Percentiles rank a stretch among this genome's conserved stretches.
Evolutionary conservation across 371 early-diverging fungal species (phyloP).

Genomic region (Mucor piriformis): DNA sequence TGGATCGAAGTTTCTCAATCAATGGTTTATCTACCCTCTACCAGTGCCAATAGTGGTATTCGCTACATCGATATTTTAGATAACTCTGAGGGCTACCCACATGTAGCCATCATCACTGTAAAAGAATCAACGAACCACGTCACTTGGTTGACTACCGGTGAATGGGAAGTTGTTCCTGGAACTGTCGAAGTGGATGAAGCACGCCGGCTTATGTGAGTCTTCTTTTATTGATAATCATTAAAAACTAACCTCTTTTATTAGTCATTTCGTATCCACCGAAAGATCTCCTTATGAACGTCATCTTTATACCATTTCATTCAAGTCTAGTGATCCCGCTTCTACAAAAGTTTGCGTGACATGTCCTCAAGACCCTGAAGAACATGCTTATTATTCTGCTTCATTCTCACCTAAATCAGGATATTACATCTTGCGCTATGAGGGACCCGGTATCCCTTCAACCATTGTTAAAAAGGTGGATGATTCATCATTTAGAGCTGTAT

Average conservation of each 20-base stretch:
- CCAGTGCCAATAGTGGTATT: constrained; percentile 42
- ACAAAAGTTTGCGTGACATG: constrained; percentile 47
- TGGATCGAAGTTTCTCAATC: constrained; percentile 71
- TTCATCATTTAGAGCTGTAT: constrained; percentile 46
- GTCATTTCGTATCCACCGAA: constrained; percentile 74
- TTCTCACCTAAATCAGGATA: constrained; percentile 81
- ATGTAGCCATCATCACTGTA: constrained; percentile 75
- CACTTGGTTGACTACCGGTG: constrained; percentile 80
- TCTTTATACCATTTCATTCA: constrained; percentile 57
- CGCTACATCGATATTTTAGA: constrained; percentile 84
- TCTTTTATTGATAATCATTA: background rate
- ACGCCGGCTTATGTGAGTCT: constrained; percentile 59
- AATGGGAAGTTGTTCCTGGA: constrained; percentile 81
- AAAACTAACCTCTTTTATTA: constrained; percentile 10
- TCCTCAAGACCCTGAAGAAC: constrained; percentile 36
- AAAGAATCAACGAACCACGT: constrained; percentile 51
- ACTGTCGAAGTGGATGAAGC: constrained; percentile 63
- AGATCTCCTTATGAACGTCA: constrained; percentile 80
- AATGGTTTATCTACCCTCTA: constrained; percentile 47
- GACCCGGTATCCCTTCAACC: constrained; percentile 89
- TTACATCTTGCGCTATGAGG: constrained; percentile 77
- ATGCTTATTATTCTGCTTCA: constrained; percentile 72
- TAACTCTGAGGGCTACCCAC: constrained; percentile 74
- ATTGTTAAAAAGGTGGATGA: constrained; percentile 63
- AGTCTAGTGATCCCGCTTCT: constrained; percentile 18